Evolutionary conservation across 345 rosid species (phyloP), one percentile per base, ranked within the genome.

Genomic region (Corymbia maculata): DNA sequence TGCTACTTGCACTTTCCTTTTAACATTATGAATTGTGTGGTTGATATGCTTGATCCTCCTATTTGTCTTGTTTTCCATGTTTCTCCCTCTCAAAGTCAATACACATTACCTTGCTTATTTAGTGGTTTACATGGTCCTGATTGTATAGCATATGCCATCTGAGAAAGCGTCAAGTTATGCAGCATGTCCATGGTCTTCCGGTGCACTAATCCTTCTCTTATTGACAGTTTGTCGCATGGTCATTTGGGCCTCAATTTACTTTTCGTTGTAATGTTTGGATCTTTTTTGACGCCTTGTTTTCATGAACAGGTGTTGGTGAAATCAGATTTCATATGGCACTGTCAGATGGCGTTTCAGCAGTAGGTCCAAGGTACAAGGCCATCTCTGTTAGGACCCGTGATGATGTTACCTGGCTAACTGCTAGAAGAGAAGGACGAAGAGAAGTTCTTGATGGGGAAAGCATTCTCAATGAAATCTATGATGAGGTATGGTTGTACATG

Each of bases 361-460:
- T 92, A 13, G 97, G 97, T 91, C 95, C 95, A 85, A 92, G 89
- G 61, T 94, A 93, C 90, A 94, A 93, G 94, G 95, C 95, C 64
- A 92, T 84, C 85, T 94, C 97, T 91, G 97, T 93, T 86, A 88
- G 89, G 92, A 85, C 17, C 45, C 88, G 4, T 87, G 89, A 88
- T 53, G 49, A 16, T 57, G 59, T 45, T 75, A 94, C 99, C 24
- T 90, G 94, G 95, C 93, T 96, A 86, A 95, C 98, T 24, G 99
- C 98, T 44, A 94, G 89, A 93, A 94, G 93, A 91, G 94, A 93
- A 88, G 98, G 96, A 86, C 91, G 90, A 51, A 91, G 52, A 59
- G 96, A 93, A 91, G 90, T 94, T 92, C 98, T 94, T 85, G 92
- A 92, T 90, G 99, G 99, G 55, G 91, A 92, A 32, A 95, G 92